These are phyloP conservation scores for Sugiyamaella xylanicola DNA, from an alignment of 1,139 yeast genomes.

Conservation along the genomic window DNA sequence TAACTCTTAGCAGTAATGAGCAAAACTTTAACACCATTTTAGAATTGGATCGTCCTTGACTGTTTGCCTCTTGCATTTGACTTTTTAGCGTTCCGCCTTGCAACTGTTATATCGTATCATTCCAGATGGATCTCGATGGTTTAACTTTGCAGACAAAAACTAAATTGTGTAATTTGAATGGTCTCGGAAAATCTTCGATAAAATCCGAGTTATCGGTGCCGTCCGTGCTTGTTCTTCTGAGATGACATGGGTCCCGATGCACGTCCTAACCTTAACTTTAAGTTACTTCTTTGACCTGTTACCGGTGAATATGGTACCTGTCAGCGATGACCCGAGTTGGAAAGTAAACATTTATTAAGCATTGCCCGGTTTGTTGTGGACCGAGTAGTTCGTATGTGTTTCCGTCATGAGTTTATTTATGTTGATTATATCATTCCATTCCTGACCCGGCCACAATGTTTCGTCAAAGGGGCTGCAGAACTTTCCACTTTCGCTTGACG, in stretches of 20 bases:
- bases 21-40: neutral
- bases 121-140: too few species aligned
- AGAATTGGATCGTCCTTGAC: neutral
- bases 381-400: neutral
- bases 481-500: too few species aligned
- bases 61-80: neutral
- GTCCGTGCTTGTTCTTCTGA: neutral
- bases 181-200: neutral
- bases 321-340: too few species aligned
- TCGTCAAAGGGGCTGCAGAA: too few species aligned
- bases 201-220: neutral
- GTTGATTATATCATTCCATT: too few species aligned
- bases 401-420: too few species aligned
- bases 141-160: neutral
- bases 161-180: neutral
- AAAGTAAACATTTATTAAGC: too few species aligned
- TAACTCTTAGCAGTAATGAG: neutral
- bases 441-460: too few species aligned
- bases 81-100: neutral
- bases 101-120: neutral
- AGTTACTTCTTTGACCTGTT: neutral
- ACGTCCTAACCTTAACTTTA: neutral
- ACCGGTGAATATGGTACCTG: too few species aligned
- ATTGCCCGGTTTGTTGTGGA: too few species aligned
- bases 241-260: neutral